These are phyloP conservation scores for Chaetothyriales sp. DNA, from an alignment of 2,329 filamentous ascomycete genomes.

Conservation along the genomic window DNA sequence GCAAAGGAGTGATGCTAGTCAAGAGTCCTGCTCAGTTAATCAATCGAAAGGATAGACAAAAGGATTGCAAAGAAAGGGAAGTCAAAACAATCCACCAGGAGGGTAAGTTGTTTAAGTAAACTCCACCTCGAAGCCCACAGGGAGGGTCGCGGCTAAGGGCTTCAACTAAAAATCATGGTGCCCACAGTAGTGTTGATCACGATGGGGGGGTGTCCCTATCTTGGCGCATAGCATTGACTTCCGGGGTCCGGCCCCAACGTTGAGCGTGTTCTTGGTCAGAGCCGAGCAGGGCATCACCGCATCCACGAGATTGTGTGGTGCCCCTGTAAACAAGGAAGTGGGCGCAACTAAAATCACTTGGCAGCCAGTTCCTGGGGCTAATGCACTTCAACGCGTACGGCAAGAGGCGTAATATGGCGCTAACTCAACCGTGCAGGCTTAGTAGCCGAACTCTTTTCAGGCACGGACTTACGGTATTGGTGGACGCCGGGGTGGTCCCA, in stretches of 20 bases:
- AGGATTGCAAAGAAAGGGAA: slow-evolving; percentile 12
- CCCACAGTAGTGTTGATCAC: not conserved
- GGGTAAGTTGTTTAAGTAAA: slow-evolving; percentile 11
- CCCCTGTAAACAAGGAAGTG: not conserved
- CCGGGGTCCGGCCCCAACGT: not conserved
- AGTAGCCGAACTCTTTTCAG: not conserved
- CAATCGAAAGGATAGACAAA: slow-evolving; percentile 14
- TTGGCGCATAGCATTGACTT: not conserved
- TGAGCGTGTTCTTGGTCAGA: not conserved
- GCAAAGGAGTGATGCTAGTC: slow-evolving; percentile 20
- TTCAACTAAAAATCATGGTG: not conserved
- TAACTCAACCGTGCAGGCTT: not conserved
- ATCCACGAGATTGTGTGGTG: not conserved
- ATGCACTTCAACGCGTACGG: not conserved
- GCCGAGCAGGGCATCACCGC: not conserved
- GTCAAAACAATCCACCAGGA: slow-evolving; percentile 10
- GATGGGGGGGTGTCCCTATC: not conserved
- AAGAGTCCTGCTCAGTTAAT: slow-evolving; percentile 17
- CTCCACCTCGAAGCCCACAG: not conserved
- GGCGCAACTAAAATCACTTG: not conserved
- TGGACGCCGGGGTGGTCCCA: not conserved
- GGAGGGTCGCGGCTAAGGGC: not conserved
- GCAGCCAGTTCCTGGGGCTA: not conserved
- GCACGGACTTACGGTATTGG: not conserved
- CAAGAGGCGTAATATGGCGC: not conserved